Evolutionary conservation across 1,284 basidiomycete genomes (phyloP).

Genomic region (Melampsora americana): DNA sequence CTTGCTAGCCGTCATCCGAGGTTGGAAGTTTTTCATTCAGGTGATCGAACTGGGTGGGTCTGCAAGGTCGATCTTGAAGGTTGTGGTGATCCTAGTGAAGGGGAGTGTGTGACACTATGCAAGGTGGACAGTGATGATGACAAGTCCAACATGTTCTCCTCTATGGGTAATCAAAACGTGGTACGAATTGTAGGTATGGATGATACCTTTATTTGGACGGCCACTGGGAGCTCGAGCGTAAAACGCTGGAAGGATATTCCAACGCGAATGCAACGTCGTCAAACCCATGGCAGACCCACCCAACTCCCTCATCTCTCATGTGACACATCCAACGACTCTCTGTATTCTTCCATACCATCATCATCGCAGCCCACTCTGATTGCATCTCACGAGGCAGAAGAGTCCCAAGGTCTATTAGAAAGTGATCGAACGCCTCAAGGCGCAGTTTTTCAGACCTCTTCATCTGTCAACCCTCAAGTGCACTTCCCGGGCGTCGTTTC

Average conservation of each 20-base stretch:
- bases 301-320: neutral
- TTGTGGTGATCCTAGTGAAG: conserved; percentile 74
- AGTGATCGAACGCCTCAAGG: conserved; percentile 11
- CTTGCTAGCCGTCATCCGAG: conserved; percentile 80
- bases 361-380: conserved; percentile 1
- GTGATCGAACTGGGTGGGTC: conserved; percentile 82
- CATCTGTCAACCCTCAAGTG: neutral
- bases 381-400: neutral
- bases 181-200: conserved; percentile 79
- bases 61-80: conserved; percentile 85
- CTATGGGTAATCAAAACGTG: conserved; percentile 66
- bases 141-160: conserved; percentile 48
- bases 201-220: conserved; percentile 85
- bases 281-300: neutral
- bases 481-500: neutral
- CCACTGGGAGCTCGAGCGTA: conserved; percentile 74
- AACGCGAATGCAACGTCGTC: conserved; percentile 45
- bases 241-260: conserved; percentile 71
- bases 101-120: conserved; percentile 80
- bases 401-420: conserved; percentile 4
- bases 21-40: conserved; percentile 90
- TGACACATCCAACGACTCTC: neutral
- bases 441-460: conserved; percentile 13
- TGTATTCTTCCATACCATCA: neutral
- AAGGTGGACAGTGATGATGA: conserved; percentile 59